Evolutionary conservation across 2,329 filamentous ascomycete genomes (phyloP), one percentile per base, ranked within the genome.

Genomic region (Diaporthe destruens): DNA sequence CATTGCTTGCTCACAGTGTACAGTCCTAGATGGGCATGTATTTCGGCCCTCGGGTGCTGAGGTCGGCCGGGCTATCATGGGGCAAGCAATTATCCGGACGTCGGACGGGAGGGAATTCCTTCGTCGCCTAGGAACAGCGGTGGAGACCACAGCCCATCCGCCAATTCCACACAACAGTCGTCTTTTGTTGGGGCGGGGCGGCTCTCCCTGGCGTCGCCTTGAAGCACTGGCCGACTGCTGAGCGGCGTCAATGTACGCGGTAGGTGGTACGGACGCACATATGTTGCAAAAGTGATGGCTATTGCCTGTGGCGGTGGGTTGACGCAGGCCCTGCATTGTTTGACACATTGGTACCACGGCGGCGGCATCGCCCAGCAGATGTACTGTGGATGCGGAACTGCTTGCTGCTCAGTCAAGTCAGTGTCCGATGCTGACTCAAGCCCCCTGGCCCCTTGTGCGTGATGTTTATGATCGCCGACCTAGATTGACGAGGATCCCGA

Each of bases 391-490:
- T 36, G 59, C 42, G 59, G 59, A 65, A 51, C 8, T 34, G 18
- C 18, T 42, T 34, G 18, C 18, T 42, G 34, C 39, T 53, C 44
- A 69, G n/a, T n/a, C n/a, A n/a, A n/a, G n/a, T n/a, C n/a, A n/a
- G 71, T 47, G 56, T 44, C 63, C 49, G 55, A 71, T 66, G 59
- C 51, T 71, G 69, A 66, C 69, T 71, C 59, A 57, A 63, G 42
- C 39, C 39, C 49, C 36, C n/a, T 61, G 53, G 42, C 39, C 39
- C 49, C 36, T n/a, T 61, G 53, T 67, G 34, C 68, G 63, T 23
- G 44, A 63, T 39, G 53, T 73, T 42, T 65, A 34, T 67, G 72
- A 42, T 53, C 49, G 36, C 42, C 69, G 68, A 54, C 34, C 39
- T 53, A 20, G 54, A 56, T 34, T 54, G 34, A 69, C 54, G 63